Base-by-base conservation (phyloP, 192 early-diverging fungal genomes). In the Funneliformis geosporum region DNA sequence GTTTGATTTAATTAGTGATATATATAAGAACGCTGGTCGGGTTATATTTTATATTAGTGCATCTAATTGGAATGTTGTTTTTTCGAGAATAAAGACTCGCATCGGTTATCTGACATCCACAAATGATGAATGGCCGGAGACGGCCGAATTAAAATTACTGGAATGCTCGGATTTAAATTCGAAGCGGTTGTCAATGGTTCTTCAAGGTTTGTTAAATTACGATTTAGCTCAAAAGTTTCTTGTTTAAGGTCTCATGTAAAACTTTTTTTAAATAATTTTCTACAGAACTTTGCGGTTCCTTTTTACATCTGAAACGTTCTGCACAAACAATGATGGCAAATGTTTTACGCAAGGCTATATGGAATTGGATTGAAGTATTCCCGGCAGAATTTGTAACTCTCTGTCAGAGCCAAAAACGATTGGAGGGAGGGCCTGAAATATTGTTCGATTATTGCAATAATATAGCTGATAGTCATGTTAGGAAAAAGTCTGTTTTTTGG, bases 361-460 rank as follows among this genome's bases (percentile, higher is more conserved):
- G 96, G 96, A 92, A 93, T 83, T 98, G 95, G 91, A 96, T 98
- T 47, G 91, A 95, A 72, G 89, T 91, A 12, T 97, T 94, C 80
- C 92, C 94, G 0, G 83, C 87, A 9, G 96, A 97, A 71, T 98
- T 95, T 82, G 89, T 93, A 50, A 87, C 89, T 64, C 85, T 96
- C 62, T 94, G 93, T 82, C 89, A 90, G 69, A 87, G 76, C 21
- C 86, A 87, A 75, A 86, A 83, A 64, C 84, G 89, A 7, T 80
- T 91, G 39, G 91, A 91, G 40, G 91, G 92, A 55, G 85, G 87
- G 5, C 93, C 95, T 1, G 94, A 96, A 69, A 83, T 89, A 64
- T 82, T 96, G 28, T 96, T 96, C 81, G 91, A 94, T 75, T 91
- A 90, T 25, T 90, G 93, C 60, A 80, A 83, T 60, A 80, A 80